Conservation (phyloP, 1,284 basidiomycete species). For the Apiotrichum siamense region DNA sequence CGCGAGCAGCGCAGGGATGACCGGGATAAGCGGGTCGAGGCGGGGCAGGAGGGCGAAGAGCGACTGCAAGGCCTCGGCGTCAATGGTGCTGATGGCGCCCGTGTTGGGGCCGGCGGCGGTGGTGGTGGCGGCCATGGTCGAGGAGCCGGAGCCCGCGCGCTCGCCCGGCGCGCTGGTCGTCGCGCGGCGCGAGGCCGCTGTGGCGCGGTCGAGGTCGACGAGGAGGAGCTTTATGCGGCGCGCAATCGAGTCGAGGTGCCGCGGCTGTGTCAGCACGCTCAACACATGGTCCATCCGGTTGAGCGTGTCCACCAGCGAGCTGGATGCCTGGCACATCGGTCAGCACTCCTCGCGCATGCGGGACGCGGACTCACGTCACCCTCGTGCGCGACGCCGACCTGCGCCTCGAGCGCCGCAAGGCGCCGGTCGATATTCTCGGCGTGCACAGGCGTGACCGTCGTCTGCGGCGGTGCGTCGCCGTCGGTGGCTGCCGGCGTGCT, state of each 20-base stretch:
- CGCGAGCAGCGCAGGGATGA: conserved; percentile 83
- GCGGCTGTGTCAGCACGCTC: conserved; percentile 83
- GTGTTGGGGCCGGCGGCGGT: conserved; percentile 51
- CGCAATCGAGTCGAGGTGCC: conserved; percentile 94
- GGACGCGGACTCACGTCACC: not conserved
- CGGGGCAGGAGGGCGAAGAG: conserved; percentile 70
- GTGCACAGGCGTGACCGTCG: not conserved
- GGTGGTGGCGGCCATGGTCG: conserved; percentile 59
- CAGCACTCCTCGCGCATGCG: not conserved
- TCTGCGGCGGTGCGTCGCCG: not conserved
- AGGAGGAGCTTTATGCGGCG: conserved; percentile 86
- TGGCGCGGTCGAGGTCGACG: conserved; percentile 83
- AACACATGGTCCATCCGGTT: conserved; percentile 69
- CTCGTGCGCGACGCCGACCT: conserved; percentile 55
- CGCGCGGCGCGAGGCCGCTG: conserved; percentile 51
- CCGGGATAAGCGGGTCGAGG: conserved; percentile 77
- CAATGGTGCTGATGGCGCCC: conserved; percentile 50
- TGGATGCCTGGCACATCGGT: not conserved
- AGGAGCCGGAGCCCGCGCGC: too few species aligned
- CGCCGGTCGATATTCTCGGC: conserved; percentile 54
- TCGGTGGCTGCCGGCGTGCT: too few species aligned
- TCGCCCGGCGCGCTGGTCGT: too few species aligned
- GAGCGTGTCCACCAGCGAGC: conserved; percentile 58
- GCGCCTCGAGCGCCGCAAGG: conserved; percentile 68
- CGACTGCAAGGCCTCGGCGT: conserved; percentile 54